These are phyloP conservation scores for Mucuna pruriens DNA, from an alignment of 306 rosid species.

Conservation along the genomic window DNA sequence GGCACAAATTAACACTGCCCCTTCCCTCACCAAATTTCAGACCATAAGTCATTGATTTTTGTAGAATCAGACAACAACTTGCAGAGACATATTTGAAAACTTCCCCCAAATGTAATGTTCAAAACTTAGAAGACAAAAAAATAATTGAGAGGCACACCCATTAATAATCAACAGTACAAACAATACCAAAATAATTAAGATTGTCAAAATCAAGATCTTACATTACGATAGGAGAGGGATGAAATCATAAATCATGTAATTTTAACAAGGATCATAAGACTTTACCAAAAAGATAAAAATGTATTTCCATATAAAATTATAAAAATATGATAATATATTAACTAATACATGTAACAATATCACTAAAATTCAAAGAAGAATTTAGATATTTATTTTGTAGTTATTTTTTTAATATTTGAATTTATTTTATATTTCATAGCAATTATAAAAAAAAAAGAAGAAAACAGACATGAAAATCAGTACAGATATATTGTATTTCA, in stretches of 20 bases:
- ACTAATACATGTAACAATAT: neutral
- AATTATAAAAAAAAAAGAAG: too few species aligned
- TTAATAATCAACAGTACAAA: slow-evolving; percentile 5
- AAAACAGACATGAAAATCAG: neutral
- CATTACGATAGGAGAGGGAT: neutral
- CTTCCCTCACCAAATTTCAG: neutral
- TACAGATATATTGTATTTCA: neutral
- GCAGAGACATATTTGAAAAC: neutral
- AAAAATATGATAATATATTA: neutral
- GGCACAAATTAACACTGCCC: neutral
- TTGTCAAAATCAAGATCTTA: neutral
- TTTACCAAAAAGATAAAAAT: neutral
- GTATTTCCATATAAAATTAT: neutral
- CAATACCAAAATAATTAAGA: neutral
- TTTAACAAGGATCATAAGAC: neutral
- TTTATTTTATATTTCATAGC: too few species aligned
- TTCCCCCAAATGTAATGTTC: neutral
- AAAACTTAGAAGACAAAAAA: neutral
- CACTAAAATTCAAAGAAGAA: neutral
- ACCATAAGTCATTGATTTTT: slow-evolving; percentile 15
- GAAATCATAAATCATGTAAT: neutral
- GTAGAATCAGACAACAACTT: neutral
- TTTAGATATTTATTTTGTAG: neutral
- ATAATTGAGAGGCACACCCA: slow-evolving; percentile 10
- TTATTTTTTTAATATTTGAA: too few species aligned